Percentiles rank a stretch among this genome's conserved stretches.
These are phyloP conservation scores for Kurtzmaniella cleridarum DNA, from an alignment of 805 yeast species.

Conservation along the genomic window DNA sequence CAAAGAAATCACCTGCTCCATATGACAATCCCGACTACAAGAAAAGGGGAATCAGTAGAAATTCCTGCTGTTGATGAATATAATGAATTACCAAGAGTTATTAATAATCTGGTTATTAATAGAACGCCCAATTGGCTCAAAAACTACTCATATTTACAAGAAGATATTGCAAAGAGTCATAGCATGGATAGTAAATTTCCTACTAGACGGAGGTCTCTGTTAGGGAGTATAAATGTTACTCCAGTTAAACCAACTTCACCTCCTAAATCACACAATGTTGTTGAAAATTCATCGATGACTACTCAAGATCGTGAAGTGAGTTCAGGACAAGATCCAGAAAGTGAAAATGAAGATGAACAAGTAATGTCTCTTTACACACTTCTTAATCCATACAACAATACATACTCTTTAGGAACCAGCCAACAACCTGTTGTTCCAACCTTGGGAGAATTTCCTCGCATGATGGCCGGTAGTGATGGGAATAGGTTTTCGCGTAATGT, in stretches of 20 bases:
- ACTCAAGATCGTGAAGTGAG: too few relatives aligned
- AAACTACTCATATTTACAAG: slow-evolving; percentile 19
- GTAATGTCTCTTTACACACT: slow-evolving; percentile 65
- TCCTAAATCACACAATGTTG: too few relatives aligned
- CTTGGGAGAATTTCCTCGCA: slow-evolving; percentile 37
- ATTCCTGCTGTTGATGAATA: slow-evolving; percentile 37
- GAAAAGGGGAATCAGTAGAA: slow-evolving; percentile 75
- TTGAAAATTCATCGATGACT: too few relatives aligned
- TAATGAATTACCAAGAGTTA: slow-evolving; percentile 12
- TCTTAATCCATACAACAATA: slow-evolving; percentile 23
- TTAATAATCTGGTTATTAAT: slow-evolving; percentile 4
- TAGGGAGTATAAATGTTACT: too few relatives aligned
- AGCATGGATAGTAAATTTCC: too few relatives aligned
- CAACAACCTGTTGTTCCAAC: slow-evolving; percentile 31
- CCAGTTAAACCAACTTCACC: too few relatives aligned
- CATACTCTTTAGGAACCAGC: neutral
- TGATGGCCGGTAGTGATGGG: slow-evolving; percentile 20
- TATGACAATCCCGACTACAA: slow-evolving; percentile 78
- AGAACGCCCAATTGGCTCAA: slow-evolving; percentile 21
- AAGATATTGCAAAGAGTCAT: slow-evolving; percentile 3
- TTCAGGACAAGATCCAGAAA: slow-evolving; percentile 13
- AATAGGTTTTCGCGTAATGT: slow-evolving; percentile 19
- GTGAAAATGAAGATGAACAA: slow-evolving; percentile 57
- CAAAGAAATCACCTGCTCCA: slow-evolving; percentile 28
- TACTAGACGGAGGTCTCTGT: too few relatives aligned